Evolutionary conservation across 169 alveolate genomes (phyloP).

Genomic region (Pseudocohnilembus persalinus): DNA sequence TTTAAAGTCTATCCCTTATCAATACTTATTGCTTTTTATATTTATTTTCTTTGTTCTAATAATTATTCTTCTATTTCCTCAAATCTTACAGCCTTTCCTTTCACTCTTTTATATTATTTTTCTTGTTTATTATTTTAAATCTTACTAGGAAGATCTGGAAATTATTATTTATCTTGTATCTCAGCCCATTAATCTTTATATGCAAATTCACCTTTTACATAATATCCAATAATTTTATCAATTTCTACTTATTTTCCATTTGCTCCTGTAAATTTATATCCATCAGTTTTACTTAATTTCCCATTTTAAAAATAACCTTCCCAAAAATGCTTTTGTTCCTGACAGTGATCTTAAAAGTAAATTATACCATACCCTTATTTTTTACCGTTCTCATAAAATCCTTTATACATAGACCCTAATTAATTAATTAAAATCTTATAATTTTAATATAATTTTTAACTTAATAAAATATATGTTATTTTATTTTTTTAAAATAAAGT

Average conservation of each 20-base stretch:
- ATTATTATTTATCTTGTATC: background rate
- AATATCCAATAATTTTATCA: background rate
- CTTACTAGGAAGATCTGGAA: background rate
- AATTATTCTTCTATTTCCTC: too few species aligned
- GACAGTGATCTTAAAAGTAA: background rate
- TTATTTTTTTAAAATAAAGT: too few species aligned
- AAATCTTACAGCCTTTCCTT: too few species aligned
- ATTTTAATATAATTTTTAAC: too few species aligned
- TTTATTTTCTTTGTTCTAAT: too few species aligned
- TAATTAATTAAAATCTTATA: too few species aligned
- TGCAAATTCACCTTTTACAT: background rate
- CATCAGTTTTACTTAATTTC: constrained; percentile 17
- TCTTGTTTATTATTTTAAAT: too few species aligned
- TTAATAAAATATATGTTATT: too few species aligned
- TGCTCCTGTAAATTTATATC: background rate
- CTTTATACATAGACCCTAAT: constrained; percentile 39
- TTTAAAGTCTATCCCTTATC: too few species aligned
- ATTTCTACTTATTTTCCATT: background rate
- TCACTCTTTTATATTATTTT: too few species aligned
- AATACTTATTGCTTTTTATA: too few species aligned
- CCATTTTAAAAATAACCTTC: constrained; percentile 72
- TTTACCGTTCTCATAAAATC: constrained; percentile 50
- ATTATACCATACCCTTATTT: constrained; percentile 63
- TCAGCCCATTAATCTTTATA: background rate
- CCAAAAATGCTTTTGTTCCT: background rate